phyloP scores from a whole-genome alignment of 768 basidiomycete genomes.

The Lanmaoa rubissima region DNA sequence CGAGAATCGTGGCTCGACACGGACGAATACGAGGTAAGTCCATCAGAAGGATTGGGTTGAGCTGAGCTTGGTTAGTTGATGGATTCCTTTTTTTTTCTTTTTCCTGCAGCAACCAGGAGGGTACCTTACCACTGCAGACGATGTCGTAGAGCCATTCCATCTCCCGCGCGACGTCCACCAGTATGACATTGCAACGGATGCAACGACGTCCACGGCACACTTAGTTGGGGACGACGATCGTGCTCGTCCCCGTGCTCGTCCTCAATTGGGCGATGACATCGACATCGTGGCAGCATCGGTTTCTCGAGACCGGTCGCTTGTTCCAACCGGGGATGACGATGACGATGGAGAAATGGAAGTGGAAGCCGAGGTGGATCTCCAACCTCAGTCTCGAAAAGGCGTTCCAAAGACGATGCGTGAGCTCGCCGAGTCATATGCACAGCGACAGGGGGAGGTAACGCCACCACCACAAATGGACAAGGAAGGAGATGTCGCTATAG shows the following conservation, averaged over 20 bases:
- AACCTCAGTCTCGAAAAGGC: slow-evolving; percentile 11
- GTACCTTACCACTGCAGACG: slow-evolving; percentile 67
- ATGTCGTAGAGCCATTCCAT: slow-evolving; percentile 69
- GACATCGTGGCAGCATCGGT: background rate
- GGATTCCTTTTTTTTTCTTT: background rate
- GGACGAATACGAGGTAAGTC: slow-evolving; percentile 24
- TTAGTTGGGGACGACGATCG: background rate
- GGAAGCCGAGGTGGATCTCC: slow-evolving; percentile 20
- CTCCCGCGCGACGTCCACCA: slow-evolving; percentile 54
- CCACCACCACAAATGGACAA: slow-evolving; percentile 25
- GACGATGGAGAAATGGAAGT: slow-evolving; percentile 3
- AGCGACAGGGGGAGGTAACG: background rate
- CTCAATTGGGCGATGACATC: background rate
- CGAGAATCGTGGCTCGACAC: slow-evolving; percentile 21
- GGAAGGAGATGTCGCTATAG: background rate
- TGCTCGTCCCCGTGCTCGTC: background rate
- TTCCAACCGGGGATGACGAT: slow-evolving; percentile 9
- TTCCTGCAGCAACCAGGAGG: slow-evolving; percentile 42
- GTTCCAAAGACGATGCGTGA: slow-evolving; percentile 63
- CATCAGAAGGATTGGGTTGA: background rate
- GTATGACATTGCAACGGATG: slow-evolving; percentile 10
- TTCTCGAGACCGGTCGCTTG: slow-evolving; percentile 6
- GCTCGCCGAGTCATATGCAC: slow-evolving; percentile 45
- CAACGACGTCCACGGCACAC: slow-evolving; percentile 2
- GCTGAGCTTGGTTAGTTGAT: slow-evolving; percentile 20